phyloP scores from a whole-genome alignment of 768 basidiomycete genomes.

The Cantharellus anzutake region DNA sequence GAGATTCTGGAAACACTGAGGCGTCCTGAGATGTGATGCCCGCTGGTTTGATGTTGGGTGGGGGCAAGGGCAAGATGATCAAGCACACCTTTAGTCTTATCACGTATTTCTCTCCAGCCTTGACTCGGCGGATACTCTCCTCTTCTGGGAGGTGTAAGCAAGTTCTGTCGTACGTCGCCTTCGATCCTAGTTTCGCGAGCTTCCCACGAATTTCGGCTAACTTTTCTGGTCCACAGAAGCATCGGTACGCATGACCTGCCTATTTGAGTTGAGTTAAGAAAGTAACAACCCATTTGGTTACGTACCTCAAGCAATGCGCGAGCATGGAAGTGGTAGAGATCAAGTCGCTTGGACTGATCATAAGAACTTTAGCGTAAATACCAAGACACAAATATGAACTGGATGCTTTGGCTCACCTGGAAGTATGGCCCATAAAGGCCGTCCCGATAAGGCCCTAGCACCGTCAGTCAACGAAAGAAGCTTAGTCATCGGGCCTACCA shows the following conservation, averaged over 20 bases:
- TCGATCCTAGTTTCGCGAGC: constrained; percentile 53
- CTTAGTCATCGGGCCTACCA: constrained; percentile 29
- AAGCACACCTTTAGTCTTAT: constrained; percentile 70
- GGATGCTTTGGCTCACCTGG: constrained; percentile 32
- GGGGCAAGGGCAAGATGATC: not conserved
- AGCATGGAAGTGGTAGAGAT: constrained; percentile 62
- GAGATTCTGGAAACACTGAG: not conserved
- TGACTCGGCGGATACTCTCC: constrained; percentile 55
- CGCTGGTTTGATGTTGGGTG: not conserved
- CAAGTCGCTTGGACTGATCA: constrained; percentile 64
- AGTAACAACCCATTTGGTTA: constrained; percentile 8
- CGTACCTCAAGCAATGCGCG: constrained; percentile 55
- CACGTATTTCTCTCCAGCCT: constrained; percentile 58
- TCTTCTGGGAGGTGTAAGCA: constrained; percentile 78
- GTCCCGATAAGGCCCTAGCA: constrained; percentile 51
- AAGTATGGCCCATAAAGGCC: constrained; percentile 74
- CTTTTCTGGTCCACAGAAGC: constrained; percentile 71
- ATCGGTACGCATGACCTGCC: constrained; percentile 83
- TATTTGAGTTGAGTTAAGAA: constrained; percentile 16
- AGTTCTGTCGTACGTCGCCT: constrained; percentile 68
- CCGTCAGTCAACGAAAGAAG: not conserved
- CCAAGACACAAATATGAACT: not conserved
- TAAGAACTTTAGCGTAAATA: not conserved
- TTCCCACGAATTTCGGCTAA: constrained; percentile 48
- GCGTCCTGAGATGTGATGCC: not conserved